Evolutionary conservation across 805 yeast species (phyloP), one percentile per base, ranked within the genome.

Genomic region (Clavispora fructus): DNA sequence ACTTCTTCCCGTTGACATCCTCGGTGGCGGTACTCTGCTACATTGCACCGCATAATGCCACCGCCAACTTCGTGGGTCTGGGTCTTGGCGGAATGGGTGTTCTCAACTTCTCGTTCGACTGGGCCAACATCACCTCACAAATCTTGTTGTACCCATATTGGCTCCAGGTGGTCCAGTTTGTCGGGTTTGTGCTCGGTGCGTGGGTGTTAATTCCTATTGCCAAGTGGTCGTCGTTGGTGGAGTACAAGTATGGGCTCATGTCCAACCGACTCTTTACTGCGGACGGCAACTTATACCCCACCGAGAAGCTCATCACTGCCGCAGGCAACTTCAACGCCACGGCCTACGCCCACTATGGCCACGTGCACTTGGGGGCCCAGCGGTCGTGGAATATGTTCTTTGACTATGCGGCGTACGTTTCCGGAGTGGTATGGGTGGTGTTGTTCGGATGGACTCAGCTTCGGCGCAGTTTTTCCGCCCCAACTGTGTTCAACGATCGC

Each of bases 21-120:
- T 76, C 80, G 0, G 55, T 77, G 17, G 79, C 81, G 0, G 52
- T 75, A 4, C 58, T 77, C 14, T 77, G 80, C 52, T 77, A 75
- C 69, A 59, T 74, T 41, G 76, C 78, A 0, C 80, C 81, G 0
- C 44, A 61, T 28, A 76, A 67, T 51, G 51, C 56, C 9, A 60
- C 60, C 0, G 50, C 69, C 11, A 75, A 74, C 45, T 77, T 77
- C 48, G 52, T 75, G 9, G 80, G 80, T 5, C 70, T 77, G n/a
- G 80, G 80, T 0, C 53, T 77, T 42, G 80, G 80, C 2, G 80
- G 80, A 1, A 67, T 75, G 67, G 80, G 80, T 6, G 57, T 77
- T 30, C 55, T 76, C 45, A 77, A 77, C 49, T 58, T 76, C 23
- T 63, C 79, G 1, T 60, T 77, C 29, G 80, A 77, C 49, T 77